A percentile compares a stretch with the other conserved stretches of the same genome.
Evolutionary conservation across 257 asterid genomes (phyloP).

Genomic region (Lithospermum erythrorhizon): DNA sequence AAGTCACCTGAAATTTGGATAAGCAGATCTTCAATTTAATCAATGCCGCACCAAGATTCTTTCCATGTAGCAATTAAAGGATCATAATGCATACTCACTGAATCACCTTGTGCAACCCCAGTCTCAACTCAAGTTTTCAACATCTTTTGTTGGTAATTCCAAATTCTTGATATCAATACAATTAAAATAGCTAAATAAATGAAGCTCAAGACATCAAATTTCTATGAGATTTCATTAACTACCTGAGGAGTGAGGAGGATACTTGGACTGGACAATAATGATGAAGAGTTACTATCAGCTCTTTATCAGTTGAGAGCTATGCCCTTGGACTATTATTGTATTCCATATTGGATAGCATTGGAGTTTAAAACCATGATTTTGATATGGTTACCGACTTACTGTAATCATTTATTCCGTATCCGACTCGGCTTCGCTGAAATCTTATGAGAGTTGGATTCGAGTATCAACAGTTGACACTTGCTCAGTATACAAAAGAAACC

Average conservation of each 20-base stretch:
- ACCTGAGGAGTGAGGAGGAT: slow-evolving; percentile 81
- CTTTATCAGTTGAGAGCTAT: no score
- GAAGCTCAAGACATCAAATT: background rate
- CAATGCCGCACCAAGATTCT: slow-evolving; percentile 68
- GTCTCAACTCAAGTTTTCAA: slow-evolving; percentile 47
- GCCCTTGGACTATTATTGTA: no score
- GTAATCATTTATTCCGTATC: no score
- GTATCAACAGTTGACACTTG: no score
- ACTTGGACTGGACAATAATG: slow-evolving; percentile 80
- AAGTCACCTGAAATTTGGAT: slow-evolving; percentile 73
- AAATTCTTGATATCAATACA: background rate
- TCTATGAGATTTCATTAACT: background rate
- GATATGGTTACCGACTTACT: no score
- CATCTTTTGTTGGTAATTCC: no score
- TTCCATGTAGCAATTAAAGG: slow-evolving; percentile 99
- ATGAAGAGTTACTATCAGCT: no score
- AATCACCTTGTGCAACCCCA: slow-evolving; percentile 93
- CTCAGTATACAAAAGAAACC: no score
- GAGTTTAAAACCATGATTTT: no score
- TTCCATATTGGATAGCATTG: no score
- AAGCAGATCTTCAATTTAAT: slow-evolving; percentile 80
- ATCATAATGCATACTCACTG: slow-evolving; percentile 96
- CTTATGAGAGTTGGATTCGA: no score
- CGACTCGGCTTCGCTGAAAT: no score
- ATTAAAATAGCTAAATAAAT: background rate